Percentiles rank a stretch among this genome's conserved stretches.
phyloP scores from a whole-genome alignment of 768 basidiomycete species.

The Trametes cinnabarina region DNA sequence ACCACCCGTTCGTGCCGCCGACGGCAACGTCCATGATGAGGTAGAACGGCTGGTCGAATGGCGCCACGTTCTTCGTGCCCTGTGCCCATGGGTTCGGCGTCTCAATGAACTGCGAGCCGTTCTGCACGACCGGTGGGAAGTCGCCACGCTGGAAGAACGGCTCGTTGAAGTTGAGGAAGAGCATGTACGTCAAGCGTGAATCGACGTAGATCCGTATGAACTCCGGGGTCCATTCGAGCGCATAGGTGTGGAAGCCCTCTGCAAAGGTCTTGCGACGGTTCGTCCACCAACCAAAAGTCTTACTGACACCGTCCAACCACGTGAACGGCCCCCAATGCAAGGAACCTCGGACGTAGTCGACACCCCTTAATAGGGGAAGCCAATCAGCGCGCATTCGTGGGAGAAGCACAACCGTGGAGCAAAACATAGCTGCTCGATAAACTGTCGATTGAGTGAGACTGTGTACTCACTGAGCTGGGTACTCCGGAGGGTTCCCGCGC shows the following conservation, averaged over 20 bases:
- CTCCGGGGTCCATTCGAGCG: constrained; percentile 78
- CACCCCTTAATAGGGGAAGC: constrained; percentile 29
- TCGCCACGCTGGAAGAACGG: constrained; percentile 79
- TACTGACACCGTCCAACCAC: constrained; percentile 44
- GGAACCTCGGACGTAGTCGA: constrained; percentile 42
- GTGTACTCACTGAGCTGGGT: constrained; percentile 38
- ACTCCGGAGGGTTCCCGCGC: constrained; percentile 52
- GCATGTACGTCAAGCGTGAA: constrained; percentile 68
- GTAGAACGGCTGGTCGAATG: constrained; percentile 88
- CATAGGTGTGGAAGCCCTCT: constrained; percentile 74
- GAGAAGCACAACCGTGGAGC: constrained; percentile 13
- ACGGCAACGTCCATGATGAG: constrained; percentile 81
- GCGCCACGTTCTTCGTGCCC: constrained; percentile 64
- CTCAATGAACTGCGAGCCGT: constrained; percentile 63
- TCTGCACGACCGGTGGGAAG: constrained; percentile 59
- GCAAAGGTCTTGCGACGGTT: constrained; percentile 67
- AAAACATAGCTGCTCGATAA: constrained; percentile 13
- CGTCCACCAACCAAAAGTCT: constrained; percentile 78
- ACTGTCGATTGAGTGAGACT: neutral
- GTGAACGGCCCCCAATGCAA: constrained; percentile 50
- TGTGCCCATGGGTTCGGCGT: constrained; percentile 74
- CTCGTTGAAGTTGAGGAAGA: constrained; percentile 66
- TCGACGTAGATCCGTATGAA: constrained; percentile 90
- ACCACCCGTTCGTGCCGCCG: constrained; percentile 91
- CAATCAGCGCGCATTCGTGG: constrained; percentile 8